Evolutionary conservation across 768 basidiomycete species (phyloP).

Genomic region (Mycena leptocephala): DNA sequence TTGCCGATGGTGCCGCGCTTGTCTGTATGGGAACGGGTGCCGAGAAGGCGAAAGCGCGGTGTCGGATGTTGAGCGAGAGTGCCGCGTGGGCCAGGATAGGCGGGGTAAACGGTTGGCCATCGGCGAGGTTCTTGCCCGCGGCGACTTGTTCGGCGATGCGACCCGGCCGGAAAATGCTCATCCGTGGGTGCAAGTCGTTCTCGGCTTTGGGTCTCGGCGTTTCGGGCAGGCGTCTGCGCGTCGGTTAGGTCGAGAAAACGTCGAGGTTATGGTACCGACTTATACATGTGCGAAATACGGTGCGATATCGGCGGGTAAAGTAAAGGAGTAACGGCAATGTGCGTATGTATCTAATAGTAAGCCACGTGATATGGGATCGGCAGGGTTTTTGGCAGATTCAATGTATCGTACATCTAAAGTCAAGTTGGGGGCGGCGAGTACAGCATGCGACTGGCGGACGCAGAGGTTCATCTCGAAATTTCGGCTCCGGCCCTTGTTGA

Average conservation of each 20-base stretch:
- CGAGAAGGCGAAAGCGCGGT: too few species aligned
- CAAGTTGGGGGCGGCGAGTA: neutral
- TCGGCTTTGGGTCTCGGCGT: too few species aligned
- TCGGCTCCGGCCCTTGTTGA: neutral
- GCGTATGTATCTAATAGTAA: neutral
- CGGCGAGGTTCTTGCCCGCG: constrained; percentile 35
- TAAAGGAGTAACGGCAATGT: neutral
- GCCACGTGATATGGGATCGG: neutral
- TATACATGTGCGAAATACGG: neutral
- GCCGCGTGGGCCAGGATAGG: too few species aligned
- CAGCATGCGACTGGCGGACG: neutral
- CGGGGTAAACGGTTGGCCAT: too few species aligned
- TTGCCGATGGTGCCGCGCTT: too few species aligned
- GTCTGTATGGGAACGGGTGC: too few species aligned
- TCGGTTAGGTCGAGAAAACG: too few species aligned
- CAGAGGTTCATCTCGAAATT: neutral
- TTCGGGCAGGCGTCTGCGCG: too few species aligned
- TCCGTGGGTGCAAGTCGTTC: too few species aligned
- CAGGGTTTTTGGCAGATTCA: neutral
- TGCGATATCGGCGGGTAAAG: neutral
- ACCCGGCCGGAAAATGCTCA: neutral
- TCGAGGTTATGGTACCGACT: neutral
- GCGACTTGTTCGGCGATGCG: constrained; percentile 1
- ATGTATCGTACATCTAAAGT: neutral
- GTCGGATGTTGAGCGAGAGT: too few species aligned